These are phyloP conservation scores for Colletotrichum trifolii DNA, from an alignment of 2,329 filamentous ascomycete genomes.

Conservation along the genomic window DNA sequence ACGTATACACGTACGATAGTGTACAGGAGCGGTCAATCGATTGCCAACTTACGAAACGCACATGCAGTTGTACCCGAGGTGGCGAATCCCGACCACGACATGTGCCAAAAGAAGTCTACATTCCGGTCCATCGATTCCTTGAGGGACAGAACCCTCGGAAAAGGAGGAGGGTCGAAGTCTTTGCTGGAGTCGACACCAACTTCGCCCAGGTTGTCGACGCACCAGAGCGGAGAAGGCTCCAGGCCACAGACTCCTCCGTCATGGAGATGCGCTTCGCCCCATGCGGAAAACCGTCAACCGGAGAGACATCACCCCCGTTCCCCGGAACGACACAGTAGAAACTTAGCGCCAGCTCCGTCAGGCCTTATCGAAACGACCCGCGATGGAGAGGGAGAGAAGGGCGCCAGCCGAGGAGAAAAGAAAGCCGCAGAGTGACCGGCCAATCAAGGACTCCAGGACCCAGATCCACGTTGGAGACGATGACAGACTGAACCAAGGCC, in stretches of 20 bases:
- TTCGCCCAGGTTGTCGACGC: slow-evolving; percentile 11
- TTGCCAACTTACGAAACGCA: no score
- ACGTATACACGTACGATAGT: no score
- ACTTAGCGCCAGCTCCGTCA: slow-evolving; percentile 5
- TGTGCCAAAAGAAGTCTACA: no score
- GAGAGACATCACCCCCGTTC: slow-evolving; percentile 19
- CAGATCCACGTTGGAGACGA: no score
- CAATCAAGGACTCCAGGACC: no score
- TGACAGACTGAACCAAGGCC: no score
- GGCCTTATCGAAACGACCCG: slow-evolving; percentile 20
- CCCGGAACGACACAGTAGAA: slow-evolving; percentile 8
- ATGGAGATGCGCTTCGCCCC: slow-evolving; percentile 7
- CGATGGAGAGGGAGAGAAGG: slow-evolving; percentile 21
- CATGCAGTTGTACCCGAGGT: no score
- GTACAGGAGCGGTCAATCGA: no score
- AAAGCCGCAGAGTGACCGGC: not conserved
- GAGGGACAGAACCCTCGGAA: no score
- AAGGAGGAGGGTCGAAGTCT: no score
- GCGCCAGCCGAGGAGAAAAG: slow-evolving; percentile 23
- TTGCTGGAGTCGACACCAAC: not conserved
- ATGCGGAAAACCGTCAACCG: slow-evolving; percentile 9
- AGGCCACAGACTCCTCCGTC: not conserved
- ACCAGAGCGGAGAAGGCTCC: slow-evolving; percentile 9
- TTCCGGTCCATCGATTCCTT: no score
- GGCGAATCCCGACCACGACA: no score